Evolutionary conservation across 2,329 filamentous ascomycete species (phyloP), one percentile per base, ranked within the genome.

Genomic region (Orbilia oligospora): DNA sequence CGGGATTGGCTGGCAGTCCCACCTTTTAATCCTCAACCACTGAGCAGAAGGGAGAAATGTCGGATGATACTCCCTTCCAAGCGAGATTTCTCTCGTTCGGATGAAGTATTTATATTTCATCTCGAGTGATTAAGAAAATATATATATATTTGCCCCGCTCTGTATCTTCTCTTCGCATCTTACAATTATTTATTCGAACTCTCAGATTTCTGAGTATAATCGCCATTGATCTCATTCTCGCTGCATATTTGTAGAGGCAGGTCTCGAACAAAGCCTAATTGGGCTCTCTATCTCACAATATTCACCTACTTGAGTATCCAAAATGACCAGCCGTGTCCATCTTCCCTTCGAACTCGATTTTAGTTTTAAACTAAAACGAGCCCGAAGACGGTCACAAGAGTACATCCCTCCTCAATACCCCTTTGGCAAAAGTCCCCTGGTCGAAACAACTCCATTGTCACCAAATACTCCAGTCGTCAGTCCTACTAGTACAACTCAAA

Each of bases 21-120:
- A 44, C 56, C 18, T 3, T 41, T 27, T 18, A 5, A 5, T 24
- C 6, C 12, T 27, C 56, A 5, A 61, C 56, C 36, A 61, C 36
- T 44, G 36, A 44, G 20, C 33, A 10, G 16, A 44, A 36, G 10
- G 20, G 20, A n/a, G 41, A 24, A 61, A 24, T 61, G 14, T 44
- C 36, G 24, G 22, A 44, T 44, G 44, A 18, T 20, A 12, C n/a
- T 41, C 33, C 53, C 16, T 53, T 53, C 27, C 33, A 30, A 22
- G 33, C 18, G 27, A 16, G 8, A n/a, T 27, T 3, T 16, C 9
- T 10, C 3, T 24, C n/a, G 56, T 61, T 38, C n/a, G 30, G 33
- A 24, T n/a, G 18, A 61, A 44, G 22, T 61, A 61, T 61, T 44
- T 61, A 61, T 58, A 61, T 61, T 12, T 36, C 56, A 44, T 44